Evolutionary conservation across 305 asterid species (phyloP).

Genomic region (Solanum hybrid): DNA sequence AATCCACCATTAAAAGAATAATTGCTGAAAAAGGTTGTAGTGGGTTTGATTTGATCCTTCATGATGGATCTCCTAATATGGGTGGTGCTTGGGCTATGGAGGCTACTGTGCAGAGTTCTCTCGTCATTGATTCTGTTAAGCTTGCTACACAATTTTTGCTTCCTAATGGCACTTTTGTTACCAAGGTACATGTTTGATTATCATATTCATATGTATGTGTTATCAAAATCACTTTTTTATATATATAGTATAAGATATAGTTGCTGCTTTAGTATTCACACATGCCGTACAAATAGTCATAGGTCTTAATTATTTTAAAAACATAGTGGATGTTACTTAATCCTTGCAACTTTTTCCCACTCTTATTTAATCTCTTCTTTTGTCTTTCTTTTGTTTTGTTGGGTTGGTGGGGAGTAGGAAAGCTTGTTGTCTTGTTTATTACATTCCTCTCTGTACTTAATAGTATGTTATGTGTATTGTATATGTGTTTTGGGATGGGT

Average conservation of each 20-base stretch:
- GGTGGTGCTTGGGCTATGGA: constrained; percentile 98
- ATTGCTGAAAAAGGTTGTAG: constrained; percentile 67
- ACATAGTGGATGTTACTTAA: neutral
- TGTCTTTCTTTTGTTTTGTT: no score
- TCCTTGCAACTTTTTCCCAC: neutral
- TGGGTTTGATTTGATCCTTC: constrained; percentile 75
- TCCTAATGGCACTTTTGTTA: constrained; percentile 79
- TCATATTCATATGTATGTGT: neutral
- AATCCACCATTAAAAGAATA: constrained; percentile 40
- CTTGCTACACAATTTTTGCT: constrained; percentile 74
- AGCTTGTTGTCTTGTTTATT: neutral
- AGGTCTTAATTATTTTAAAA: no score
- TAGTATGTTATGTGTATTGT: neutral
- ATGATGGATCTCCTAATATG: constrained; percentile 88
- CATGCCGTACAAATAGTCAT: no score
- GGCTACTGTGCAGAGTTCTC: constrained; percentile 76
- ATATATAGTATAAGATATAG: neutral
- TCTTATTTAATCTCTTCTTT: neutral
- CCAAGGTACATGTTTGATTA: constrained; percentile 36
- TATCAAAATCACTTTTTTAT: no score
- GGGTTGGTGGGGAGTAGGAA: neutral
- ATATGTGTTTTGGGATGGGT: neutral
- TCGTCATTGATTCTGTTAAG: constrained; percentile 89
- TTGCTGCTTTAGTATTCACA: neutral
- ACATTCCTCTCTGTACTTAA: no score